Percentiles rank a stretch among this genome's conserved stretches.
Evolutionary conservation across 116 monocot genomes (phyloP).

Genomic region (Phalaenopsis hybrid): DNA sequence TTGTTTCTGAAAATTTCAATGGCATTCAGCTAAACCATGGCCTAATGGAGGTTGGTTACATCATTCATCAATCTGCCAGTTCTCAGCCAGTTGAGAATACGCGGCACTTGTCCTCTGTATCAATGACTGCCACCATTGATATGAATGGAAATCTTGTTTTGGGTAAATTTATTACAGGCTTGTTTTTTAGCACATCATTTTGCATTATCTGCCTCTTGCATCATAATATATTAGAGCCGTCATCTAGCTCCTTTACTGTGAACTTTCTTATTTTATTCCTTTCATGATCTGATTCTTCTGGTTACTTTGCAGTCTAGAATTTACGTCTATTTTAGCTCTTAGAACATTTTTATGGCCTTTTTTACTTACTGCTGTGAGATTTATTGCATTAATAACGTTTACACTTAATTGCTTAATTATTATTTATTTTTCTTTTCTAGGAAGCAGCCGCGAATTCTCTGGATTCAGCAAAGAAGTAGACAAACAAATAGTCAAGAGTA

Average conservation of each 20-base stretch:
- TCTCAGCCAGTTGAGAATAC: constrained; percentile 14
- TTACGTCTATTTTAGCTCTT: not conserved
- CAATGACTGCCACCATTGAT: constrained; percentile 79
- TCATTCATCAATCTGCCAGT: constrained; percentile 46
- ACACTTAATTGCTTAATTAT: not conserved
- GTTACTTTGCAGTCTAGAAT: not conserved
- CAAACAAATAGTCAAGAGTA: constrained; percentile 40
- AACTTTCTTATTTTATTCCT: not conserved
- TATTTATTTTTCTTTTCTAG: constrained; percentile 20
- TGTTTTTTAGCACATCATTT: not conserved
- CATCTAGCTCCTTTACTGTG: not conserved
- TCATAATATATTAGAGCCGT: not conserved
- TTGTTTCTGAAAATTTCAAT: constrained; percentile 59
- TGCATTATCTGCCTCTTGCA: not conserved
- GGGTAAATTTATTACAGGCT: constrained; percentile 27
- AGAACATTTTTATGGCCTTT: not conserved
- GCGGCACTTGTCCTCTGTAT: constrained; percentile 39
- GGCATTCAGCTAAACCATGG: constrained; percentile 72
- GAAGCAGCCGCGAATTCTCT: constrained; percentile 82
- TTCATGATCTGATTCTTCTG: not conserved
- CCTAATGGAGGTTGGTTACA: constrained; percentile 86
- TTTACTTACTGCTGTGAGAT: no score
- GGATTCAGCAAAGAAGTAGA: constrained; percentile 66
- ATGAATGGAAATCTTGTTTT: constrained; percentile 59
- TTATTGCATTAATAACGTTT: not conserved